These are phyloP conservation scores for Podospora pseudopauciseta DNA, from an alignment of 495 filamentous ascomycete species.

Conservation along the genomic window DNA sequence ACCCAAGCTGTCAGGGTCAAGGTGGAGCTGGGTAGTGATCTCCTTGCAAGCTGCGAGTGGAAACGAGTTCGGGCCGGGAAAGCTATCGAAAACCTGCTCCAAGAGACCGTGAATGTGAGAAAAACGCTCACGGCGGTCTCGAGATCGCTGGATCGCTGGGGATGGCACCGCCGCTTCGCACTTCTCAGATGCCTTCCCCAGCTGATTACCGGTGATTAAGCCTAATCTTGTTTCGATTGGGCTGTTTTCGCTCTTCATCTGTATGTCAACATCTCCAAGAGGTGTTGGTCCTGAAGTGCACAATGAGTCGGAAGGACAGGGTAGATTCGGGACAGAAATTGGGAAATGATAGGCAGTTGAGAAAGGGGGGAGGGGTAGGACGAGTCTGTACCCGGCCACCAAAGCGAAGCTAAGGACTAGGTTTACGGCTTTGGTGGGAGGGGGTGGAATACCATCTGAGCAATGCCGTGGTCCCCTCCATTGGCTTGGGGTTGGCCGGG, in stretches of 20 bases:
- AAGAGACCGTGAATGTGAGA: slow-evolving; percentile 32
- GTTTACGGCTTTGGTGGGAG: background rate
- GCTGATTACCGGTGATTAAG: background rate
- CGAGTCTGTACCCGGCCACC: background rate
- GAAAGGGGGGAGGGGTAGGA: background rate
- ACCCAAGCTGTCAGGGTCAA: slow-evolving; percentile 31
- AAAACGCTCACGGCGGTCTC: slow-evolving; percentile 34
- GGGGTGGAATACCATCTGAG: background rate
- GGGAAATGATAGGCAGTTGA: slow-evolving; percentile 1
- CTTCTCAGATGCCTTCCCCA: background rate
- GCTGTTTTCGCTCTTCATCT: background rate
- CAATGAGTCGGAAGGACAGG: background rate
- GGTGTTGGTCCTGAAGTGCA: background rate
- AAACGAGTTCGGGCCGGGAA: slow-evolving; percentile 33
- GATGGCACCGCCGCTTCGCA: slow-evolving; percentile 7
- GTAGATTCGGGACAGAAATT: background rate
- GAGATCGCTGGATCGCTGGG: slow-evolving; percentile 24
- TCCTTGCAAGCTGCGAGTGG: slow-evolving; percentile 35
- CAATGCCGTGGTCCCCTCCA: background rate
- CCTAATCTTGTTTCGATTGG: background rate
- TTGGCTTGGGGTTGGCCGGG: background rate
- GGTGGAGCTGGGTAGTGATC: slow-evolving; percentile 29
- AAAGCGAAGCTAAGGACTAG: background rate
- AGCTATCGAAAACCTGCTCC: slow-evolving; percentile 36
- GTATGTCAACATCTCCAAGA: background rate